phyloP scores from a whole-genome alignment of 1,284 basidiomycete species.

The Cutaneotrichosporon sp. region DNA sequence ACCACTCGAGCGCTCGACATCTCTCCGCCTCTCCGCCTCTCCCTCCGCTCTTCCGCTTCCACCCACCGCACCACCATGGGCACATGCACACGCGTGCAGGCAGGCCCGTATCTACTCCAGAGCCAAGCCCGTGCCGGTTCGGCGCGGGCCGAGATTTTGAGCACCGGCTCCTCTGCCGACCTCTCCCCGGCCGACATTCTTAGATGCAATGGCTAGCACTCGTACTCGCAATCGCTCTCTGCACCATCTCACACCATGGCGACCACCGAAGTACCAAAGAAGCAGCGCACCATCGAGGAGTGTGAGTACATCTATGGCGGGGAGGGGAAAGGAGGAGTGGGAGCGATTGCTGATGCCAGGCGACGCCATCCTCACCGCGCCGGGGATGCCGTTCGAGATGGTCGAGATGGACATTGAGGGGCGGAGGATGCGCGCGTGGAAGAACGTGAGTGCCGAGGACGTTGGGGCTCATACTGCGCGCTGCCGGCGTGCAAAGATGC shows the following conservation, averaged over 20 bases:
- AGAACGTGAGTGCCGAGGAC: conserved; percentile 44
- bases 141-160: neutral
- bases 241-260: neutral
- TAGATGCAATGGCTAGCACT: neutral
- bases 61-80: no score
- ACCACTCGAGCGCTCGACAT: no score
- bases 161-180: neutral
- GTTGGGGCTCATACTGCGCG: no score
- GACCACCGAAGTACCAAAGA: neutral
- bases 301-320: conserved; percentile 2
- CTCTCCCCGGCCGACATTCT: neutral
- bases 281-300: neutral
- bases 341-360: conserved; percentile 31
- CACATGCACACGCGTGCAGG: no score
- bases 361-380: conserved; percentile 37
- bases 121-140: neutral
- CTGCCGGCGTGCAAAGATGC: no score
- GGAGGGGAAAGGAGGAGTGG: neutral
- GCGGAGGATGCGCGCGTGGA: conserved; percentile 33
- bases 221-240: neutral
- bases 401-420: conserved; percentile 34
- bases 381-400: conserved; percentile 40
- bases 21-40: no score
- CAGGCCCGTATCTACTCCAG: neutral
- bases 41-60: no score